These are phyloP conservation scores for Verticillium alfalfae DNA, from an alignment of 2,329 filamentous ascomycete genomes.

Conservation along the genomic window DNA sequence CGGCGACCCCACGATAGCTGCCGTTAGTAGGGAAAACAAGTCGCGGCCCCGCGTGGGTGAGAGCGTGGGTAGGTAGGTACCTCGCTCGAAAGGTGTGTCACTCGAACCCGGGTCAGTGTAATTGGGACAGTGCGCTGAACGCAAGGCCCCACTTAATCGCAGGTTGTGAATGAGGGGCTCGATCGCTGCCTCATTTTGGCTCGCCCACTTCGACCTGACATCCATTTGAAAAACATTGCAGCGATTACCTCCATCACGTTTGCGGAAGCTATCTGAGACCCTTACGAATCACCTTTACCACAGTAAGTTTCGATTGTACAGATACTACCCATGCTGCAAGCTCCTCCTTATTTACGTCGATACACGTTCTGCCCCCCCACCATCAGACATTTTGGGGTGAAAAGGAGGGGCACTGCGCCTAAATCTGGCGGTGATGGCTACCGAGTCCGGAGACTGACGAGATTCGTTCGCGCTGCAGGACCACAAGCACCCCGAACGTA, in stretches of 20 bases:
- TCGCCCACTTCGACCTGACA: conserved; percentile 10
- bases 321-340: not conserved
- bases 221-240: not conserved
- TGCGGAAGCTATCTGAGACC: conserved; percentile 7
- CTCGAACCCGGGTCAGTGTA: not conserved
- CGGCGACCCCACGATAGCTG: not conserved
- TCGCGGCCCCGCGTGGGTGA: not conserved
- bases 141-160: conserved; percentile 5
- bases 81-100: not conserved
- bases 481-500: not conserved
- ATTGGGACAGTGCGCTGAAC: conserved; percentile 1
- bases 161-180: conserved; percentile 12
- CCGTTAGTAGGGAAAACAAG: not conserved
- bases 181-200: conserved; percentile 11
- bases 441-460: conserved; percentile 4
- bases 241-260: conserved; percentile 5
- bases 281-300: conserved; percentile 6
- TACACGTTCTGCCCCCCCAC: not conserved
- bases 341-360: not conserved
- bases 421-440: conserved; percentile 3
- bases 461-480: conserved; percentile 3
- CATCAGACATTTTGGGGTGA: not conserved
- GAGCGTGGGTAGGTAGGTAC: not conserved
- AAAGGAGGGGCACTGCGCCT: conserved; percentile 6
- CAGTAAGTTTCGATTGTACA: not conserved